Conservation (phyloP, 768 basidiomycete species). For the Boletellus sp. region DNA sequence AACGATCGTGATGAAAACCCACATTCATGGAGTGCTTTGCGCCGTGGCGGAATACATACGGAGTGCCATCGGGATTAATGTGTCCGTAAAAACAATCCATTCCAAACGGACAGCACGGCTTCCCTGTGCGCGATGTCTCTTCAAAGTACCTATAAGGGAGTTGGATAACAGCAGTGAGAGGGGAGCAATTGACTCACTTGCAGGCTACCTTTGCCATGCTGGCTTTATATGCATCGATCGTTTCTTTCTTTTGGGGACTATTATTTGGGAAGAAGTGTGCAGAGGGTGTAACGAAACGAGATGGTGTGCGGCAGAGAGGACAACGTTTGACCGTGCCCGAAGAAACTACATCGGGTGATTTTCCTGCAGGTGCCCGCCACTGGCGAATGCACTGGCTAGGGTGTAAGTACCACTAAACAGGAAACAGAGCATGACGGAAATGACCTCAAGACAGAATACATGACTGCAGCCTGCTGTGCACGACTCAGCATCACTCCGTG, state of each 20-base stretch:
- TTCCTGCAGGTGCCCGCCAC: constrained; percentile 66
- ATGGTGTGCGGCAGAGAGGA: constrained; percentile 68
- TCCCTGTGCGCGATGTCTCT: constrained; percentile 40
- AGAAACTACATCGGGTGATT: constrained; percentile 45
- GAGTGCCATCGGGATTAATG: constrained; percentile 60
- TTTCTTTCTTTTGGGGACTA: constrained; percentile 47
- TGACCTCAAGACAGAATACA: constrained; percentile 69
- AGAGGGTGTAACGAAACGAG: constrained; percentile 71
- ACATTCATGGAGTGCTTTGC: constrained; percentile 54
- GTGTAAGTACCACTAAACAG: constrained; percentile 4
- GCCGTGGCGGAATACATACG: constrained; percentile 52
- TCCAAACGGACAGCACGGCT: constrained; percentile 73
- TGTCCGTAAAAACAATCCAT: constrained; percentile 81
- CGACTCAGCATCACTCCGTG: constrained; percentile 5
- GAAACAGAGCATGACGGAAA: constrained; percentile 13
- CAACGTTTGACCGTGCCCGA: constrained; percentile 71
- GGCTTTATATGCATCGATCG: constrained; percentile 57
- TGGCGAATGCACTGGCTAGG: constrained; percentile 63
- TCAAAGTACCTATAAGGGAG: constrained; percentile 53
- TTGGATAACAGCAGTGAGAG: background rate
- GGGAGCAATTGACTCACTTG: constrained; percentile 40
- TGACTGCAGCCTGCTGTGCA: constrained; percentile 66
- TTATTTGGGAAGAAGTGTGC: constrained; percentile 60
- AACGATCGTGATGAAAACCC: constrained; percentile 32
- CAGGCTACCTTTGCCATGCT: constrained; percentile 73